Conservation (phyloP, 2,329 filamentous ascomycete genomes). For the Atkinsonella texensis region DNA sequence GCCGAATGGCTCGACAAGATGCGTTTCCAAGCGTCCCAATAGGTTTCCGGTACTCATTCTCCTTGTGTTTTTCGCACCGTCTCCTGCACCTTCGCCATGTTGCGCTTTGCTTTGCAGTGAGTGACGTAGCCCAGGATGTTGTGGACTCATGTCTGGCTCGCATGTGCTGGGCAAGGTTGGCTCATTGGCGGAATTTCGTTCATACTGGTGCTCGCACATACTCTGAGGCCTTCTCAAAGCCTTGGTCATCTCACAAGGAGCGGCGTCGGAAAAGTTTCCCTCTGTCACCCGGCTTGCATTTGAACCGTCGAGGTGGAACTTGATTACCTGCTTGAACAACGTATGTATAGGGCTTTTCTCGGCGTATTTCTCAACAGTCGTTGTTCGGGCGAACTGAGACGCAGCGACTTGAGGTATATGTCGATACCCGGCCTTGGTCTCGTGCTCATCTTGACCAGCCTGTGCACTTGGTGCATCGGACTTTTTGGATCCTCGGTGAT, state of each 20-base stretch:
- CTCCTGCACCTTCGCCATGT: constrained; percentile 5
- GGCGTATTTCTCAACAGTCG: constrained; percentile 30
- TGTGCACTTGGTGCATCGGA: constrained; percentile 9
- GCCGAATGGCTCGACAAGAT: constrained; percentile 4
- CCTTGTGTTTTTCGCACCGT: constrained; percentile 12
- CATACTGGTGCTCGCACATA: constrained; percentile 24
- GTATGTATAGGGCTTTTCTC: constrained; percentile 28
- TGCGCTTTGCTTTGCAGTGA: constrained; percentile 19
- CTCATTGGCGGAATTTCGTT: constrained; percentile 31
- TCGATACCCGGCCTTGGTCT: constrained; percentile 22
- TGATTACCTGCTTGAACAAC: constrained; percentile 30
- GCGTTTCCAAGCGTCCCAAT: constrained; percentile 10
- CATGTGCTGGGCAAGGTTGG: constrained; percentile 24
- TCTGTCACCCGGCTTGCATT: constrained; percentile 10
- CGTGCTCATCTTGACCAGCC: constrained; percentile 7
- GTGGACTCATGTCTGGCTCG: constrained; percentile 17
- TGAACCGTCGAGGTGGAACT: constrained; percentile 25
- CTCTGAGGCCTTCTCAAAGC: constrained; percentile 26
- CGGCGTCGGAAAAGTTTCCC: constrained; percentile 16
- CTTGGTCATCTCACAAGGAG: constrained; percentile 23
- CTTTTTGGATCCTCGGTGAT: constrained; percentile 3
- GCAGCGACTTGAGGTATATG: constrained; percentile 44
- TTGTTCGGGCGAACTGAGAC: constrained; percentile 40
- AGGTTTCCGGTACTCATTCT: constrained; percentile 28
- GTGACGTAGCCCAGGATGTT: constrained; percentile 13